These are phyloP conservation scores for Discostella stelligeroides DNA, from an alignment of 108 stramenopile genomes.

Conservation along the genomic window DNA sequence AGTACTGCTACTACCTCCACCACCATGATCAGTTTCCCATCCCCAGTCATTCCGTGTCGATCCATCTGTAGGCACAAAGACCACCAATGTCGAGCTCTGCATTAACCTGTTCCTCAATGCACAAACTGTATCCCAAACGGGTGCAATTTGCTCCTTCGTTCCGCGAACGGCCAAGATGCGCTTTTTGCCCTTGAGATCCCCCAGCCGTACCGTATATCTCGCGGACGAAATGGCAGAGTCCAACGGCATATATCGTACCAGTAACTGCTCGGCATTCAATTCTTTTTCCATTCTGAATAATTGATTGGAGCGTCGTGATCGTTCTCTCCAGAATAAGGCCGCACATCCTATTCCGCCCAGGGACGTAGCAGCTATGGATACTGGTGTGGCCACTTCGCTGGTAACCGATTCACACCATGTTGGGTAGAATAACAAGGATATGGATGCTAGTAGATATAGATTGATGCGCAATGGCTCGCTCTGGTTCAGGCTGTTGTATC, in stretches of 20 bases:
- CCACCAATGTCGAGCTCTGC: slow-evolving; percentile 62
- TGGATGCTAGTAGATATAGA: slow-evolving; percentile 54
- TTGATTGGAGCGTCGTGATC: slow-evolving; percentile 63
- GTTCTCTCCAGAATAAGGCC: slow-evolving; percentile 66
- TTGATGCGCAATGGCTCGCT: slow-evolving; percentile 82
- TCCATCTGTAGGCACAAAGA: slow-evolving; percentile 67
- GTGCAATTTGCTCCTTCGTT: slow-evolving; percentile 44
- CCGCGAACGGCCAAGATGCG: slow-evolving; percentile 71
- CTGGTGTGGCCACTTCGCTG: slow-evolving; percentile 42
- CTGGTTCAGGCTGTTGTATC: slow-evolving; percentile 78
- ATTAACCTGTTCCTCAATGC: slow-evolving; percentile 57
- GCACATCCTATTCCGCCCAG: slow-evolving; percentile 37
- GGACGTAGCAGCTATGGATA: slow-evolving; percentile 23
- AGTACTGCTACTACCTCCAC: slow-evolving; percentile 8
- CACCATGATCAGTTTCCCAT: slow-evolving; percentile 26
- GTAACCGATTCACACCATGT: slow-evolving; percentile 56
- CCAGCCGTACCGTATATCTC: slow-evolving; percentile 20
- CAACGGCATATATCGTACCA: slow-evolving; percentile 56
- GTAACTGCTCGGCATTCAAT: slow-evolving; percentile 62
- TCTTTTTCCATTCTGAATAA: slow-evolving; percentile 79
- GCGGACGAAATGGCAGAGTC: slow-evolving; percentile 39
- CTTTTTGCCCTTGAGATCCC: slow-evolving; percentile 33
- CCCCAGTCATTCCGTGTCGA: slow-evolving; percentile 53
- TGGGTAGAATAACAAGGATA: slow-evolving; percentile 58
- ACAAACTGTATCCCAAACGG: slow-evolving; percentile 37